Base-by-base conservation (phyloP, 768 basidiomycete species). In the Chalciporus chontae region DNA sequence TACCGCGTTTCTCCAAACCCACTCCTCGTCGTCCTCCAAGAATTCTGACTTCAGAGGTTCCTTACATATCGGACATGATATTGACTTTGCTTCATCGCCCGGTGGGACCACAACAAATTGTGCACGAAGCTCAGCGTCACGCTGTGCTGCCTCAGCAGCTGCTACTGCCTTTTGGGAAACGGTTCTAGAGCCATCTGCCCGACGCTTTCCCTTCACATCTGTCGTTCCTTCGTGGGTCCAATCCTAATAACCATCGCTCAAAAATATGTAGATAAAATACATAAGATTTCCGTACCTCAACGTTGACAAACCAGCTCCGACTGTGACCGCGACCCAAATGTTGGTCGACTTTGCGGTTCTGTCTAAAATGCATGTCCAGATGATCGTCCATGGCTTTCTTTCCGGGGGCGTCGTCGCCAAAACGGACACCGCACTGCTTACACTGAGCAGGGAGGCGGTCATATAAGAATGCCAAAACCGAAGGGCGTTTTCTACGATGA, bases 51-150 rank as follows among this genome's bases (percentile, higher is more conserved):
- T 90, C 68, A 97, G 77, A 48, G 68, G 69, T 69, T 99, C 95
- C 75, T 95, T 96, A 81, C 96, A 99, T 58, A 99, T 90, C 21
- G 94, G 93, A 76, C 95, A 99, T 54, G 86, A 82, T 59, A 91
- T 71, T 21, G 79, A 73, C 62, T 85, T 86, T 47, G 90, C 88
- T 65, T 93, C 92, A 70, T 89, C 87, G 56, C 87, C 89, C 34
- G 85, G 77, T n/a, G 94, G 94, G 34, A 95, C 90, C 59, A 90
- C 82, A 57, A 98, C 88, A 76, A 79, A 89, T 58, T 81, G 83
- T 32, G 82, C 78, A 62, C 80, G 81, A 57, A 90, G 75, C 64
- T 86, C 87, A 64, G 79, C 83, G 69, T 83, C 90, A 71, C 78
- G 81, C 67, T 87, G 84, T 44, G 85, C 83, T 55, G 74, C 74